Conservation (phyloP, 306 rosid genomes). For the Pyrus betulifolia region DNA sequence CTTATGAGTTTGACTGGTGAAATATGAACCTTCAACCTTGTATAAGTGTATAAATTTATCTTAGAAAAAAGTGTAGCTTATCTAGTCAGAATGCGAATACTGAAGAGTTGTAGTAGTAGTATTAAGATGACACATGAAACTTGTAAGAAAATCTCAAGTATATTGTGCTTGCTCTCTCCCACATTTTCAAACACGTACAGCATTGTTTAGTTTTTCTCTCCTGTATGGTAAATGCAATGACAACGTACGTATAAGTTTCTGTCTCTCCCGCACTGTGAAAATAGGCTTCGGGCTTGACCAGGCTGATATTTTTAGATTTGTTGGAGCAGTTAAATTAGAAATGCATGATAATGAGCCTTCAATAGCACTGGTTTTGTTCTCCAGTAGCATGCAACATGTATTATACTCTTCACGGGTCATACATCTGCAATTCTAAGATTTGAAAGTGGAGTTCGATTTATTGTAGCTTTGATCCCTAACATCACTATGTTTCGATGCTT, state of each 20-base stretch:
- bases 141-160: not conserved
- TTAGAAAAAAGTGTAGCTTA: not conserved
- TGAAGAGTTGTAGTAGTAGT: not conserved
- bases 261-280: not conserved
- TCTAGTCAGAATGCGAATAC: not conserved
- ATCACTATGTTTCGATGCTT: not conserved
- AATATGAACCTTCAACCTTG: not conserved
- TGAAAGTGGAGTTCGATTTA: not conserved
- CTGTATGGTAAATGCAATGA: not conserved
- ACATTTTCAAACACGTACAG: not conserved
- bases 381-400: not conserved
- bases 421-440: too few species aligned
- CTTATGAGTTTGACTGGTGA: not conserved
- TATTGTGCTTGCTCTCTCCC: not conserved
- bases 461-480: not conserved
- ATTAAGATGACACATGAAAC: not conserved
- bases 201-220: not conserved
- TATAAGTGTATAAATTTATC: not conserved
- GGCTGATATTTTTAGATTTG: not conserved
- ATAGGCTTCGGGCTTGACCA: not conserved
- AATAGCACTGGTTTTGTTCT: not conserved
- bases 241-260: not conserved
- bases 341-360: not conserved
- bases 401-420: too few species aligned
- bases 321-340: not conserved